These are phyloP conservation scores for Hyphodiscus hymeniophilus DNA, from an alignment of 495 filamentous ascomycete species.

Conservation along the genomic window DNA sequence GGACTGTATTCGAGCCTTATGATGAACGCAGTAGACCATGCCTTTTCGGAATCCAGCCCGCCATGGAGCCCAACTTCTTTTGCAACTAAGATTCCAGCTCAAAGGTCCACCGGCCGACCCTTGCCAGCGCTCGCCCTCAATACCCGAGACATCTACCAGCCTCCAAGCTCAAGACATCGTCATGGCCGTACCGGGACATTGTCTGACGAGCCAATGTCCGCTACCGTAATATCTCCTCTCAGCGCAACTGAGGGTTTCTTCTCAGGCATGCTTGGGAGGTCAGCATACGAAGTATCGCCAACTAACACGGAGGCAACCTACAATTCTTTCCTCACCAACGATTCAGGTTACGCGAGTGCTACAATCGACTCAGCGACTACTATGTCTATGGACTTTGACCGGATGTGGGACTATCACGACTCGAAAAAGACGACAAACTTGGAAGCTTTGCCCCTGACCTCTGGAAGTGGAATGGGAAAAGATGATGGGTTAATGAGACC, in stretches of 20 bases:
- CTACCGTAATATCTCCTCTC: constrained; percentile 16
- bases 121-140: constrained; percentile 9
- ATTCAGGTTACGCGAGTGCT: constrained; percentile 20
- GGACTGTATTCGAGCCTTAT: not conserved
- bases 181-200: not conserved
- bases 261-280: not conserved
- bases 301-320: constrained; percentile 18
- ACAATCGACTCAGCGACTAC: constrained; percentile 10
- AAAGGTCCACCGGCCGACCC: not conserved
- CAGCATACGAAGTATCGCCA: constrained; percentile 14
- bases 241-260: constrained; percentile 6
- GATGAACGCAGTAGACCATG: not conserved
- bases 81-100: not conserved
- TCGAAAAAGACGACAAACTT: not conserved
- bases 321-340: constrained; percentile 13
- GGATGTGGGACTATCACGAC: too few relatives aligned
- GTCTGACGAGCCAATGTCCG: constrained; percentile 1
- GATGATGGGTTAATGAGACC: not conserved
- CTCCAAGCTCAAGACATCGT: not conserved
- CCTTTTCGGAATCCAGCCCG: not conserved
- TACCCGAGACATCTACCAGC: not conserved
- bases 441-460: not conserved
- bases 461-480: not conserved
- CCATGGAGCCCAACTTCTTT: not conserved
- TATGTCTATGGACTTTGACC: too few relatives aligned